These are phyloP conservation scores for Bipolaris cookei DNA, from an alignment of 2,329 filamentous ascomycete species.

Conservation along the genomic window DNA sequence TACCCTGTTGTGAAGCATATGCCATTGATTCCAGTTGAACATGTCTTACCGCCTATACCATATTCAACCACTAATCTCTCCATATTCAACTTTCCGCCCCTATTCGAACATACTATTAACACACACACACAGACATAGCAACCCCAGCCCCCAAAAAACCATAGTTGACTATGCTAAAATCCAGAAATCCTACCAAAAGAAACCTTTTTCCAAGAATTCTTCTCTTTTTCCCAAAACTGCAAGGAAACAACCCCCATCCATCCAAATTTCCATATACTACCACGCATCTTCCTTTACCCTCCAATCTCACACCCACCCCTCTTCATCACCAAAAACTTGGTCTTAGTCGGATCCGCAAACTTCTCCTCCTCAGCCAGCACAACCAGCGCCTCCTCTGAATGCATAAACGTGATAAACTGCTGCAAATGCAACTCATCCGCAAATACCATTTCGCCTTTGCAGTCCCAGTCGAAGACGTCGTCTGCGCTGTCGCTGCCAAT, in stretches of 20 bases:
- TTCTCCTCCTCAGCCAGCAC: slow-evolving; percentile 27
- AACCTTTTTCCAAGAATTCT: too few species aligned
- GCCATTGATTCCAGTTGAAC: too few species aligned
- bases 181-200: too few species aligned
- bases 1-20: too few species aligned
- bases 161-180: too few species aligned
- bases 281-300: not conserved
- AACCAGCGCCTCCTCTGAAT: slow-evolving; percentile 18
- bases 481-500: slow-evolving; percentile 13
- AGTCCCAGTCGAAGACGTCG: slow-evolving; percentile 29
- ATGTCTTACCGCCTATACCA: too few species aligned
- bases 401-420: slow-evolving; percentile 30
- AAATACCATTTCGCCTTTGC: slow-evolving; percentile 27
- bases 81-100: too few species aligned
- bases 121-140: too few species aligned
- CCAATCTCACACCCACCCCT: slow-evolving; percentile 7
- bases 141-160: too few species aligned
- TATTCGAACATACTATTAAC: too few species aligned
- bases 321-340: slow-evolving; percentile 25
- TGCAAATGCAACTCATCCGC: slow-evolving; percentile 28
- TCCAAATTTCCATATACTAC: not conserved
- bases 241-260: not conserved
- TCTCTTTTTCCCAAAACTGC: too few species aligned
- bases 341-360: slow-evolving; percentile 22
- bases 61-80: too few species aligned